Conservation (phyloP, 1,284 basidiomycete genomes). For the Amylostereum areolatum region DNA sequence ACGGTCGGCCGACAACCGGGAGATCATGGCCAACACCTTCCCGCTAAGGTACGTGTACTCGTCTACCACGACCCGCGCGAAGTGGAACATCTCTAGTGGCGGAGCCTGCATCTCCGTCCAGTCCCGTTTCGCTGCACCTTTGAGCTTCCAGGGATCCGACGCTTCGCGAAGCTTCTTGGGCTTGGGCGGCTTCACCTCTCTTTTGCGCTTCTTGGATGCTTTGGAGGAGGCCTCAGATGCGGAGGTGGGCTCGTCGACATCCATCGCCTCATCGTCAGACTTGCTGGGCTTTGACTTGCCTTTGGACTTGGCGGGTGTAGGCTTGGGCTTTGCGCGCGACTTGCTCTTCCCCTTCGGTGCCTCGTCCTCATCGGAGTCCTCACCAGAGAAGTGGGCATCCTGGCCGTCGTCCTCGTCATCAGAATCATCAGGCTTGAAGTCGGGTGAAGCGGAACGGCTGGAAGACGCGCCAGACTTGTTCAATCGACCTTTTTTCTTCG, state of each 20-base stretch:
- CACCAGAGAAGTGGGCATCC: constrained; percentile 16
- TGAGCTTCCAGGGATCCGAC: constrained; percentile 79
- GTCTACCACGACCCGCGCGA: constrained; percentile 84
- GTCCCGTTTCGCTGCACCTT: constrained; percentile 59
- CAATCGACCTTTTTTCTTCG: constrained; percentile 6
- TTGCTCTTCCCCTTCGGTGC: constrained; percentile 19
- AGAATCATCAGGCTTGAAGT: constrained; percentile 8
- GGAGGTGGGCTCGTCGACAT: constrained; percentile 41
- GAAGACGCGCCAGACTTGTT: constrained; percentile 1
- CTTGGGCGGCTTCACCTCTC: constrained; percentile 20
- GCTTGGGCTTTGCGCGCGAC: constrained; percentile 27
- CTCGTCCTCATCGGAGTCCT: constrained; percentile 24
- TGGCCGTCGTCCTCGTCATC: constrained; percentile 9
- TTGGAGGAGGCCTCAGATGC: constrained; percentile 29
- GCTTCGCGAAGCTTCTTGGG: constrained; percentile 47
- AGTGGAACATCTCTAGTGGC: constrained; percentile 89
- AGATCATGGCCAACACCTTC: constrained; percentile 74
- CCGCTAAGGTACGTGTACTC: constrained; percentile 93
- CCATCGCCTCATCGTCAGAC: constrained; percentile 42
- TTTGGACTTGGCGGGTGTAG: constrained; percentile 9
- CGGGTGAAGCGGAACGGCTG: constrained; percentile 10
- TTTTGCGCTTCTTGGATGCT: constrained; percentile 26
- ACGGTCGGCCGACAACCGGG: constrained; percentile 70
- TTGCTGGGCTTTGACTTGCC: constrained; percentile 13
- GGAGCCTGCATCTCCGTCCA: constrained; percentile 80